Percentiles rank a stretch among this genome's conserved stretches.
Conservation (phyloP, 306 rosid genomes). For the Prunus davidiana region DNA sequence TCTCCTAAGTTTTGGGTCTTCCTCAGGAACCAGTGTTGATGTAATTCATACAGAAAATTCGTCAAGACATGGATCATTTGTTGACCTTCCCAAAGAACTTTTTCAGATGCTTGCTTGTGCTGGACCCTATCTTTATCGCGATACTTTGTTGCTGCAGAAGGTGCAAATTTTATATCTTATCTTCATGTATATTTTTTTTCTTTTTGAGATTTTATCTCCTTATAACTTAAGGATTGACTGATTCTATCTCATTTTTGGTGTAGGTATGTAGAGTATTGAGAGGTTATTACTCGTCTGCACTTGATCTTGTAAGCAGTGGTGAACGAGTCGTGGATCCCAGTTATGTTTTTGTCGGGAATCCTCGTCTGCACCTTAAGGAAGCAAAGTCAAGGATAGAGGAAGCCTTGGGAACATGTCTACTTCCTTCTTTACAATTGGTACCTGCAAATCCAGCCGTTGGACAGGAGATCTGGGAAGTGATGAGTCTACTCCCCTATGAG, state of each 20-base stretch:
- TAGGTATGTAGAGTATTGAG: constrained; percentile 89
- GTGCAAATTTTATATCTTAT: constrained; percentile 32
- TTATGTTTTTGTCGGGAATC: constrained; percentile 28
- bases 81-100: constrained; percentile 78
- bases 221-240: not conserved
- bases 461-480: constrained; percentile 95
- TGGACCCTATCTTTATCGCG: constrained; percentile 92
- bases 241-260: constrained; percentile 6
- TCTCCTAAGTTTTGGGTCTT: constrained; percentile 48
- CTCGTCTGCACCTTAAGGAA: constrained; percentile 67
- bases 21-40: constrained; percentile 52
- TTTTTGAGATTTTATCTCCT: constrained; percentile 3
- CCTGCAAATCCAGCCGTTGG: constrained; percentile 99
- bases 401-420: constrained; percentile 83
- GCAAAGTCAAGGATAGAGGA: constrained; percentile 88
- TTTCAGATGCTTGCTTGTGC: constrained; percentile 89
- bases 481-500: constrained; percentile 98
- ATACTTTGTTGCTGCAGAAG: constrained; percentile 87
- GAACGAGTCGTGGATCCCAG: constrained; percentile 36
- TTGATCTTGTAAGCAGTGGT: constrained; percentile 48
- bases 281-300: constrained; percentile 77
- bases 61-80: constrained; percentile 35
- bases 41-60: constrained; percentile 38
- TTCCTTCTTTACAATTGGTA: constrained; percentile 88
- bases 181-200: not conserved